A percentile compares a stretch with the other conserved stretches of the same genome.
phyloP scores from a whole-genome alignment of 2,329 filamentous ascomycete genomes.

The Aspergillus sp. region DNA sequence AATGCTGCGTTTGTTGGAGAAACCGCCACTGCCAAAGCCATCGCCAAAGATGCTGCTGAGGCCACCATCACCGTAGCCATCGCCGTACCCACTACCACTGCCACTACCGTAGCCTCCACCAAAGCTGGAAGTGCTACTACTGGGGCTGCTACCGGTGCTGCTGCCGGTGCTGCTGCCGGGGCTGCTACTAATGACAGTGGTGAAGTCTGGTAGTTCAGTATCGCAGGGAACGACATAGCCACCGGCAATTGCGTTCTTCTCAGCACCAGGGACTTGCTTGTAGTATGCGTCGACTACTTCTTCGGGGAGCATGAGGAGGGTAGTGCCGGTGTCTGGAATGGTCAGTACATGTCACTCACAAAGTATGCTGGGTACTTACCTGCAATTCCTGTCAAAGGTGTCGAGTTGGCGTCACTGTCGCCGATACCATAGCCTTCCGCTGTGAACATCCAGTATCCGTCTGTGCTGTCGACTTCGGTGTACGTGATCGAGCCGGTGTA shows the following conservation, averaged over 20 bases:
- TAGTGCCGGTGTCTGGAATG: conserved; percentile 58
- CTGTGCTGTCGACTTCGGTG: conserved; percentile 47
- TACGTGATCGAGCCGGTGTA: conserved; percentile 55
- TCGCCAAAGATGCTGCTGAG: not conserved
- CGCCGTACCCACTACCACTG: no score
- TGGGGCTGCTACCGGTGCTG: not conserved
- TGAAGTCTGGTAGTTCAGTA: conserved; percentile 48
- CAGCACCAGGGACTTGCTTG: conserved; percentile 47
- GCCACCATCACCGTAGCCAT: no score
- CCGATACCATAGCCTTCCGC: conserved; percentile 53
- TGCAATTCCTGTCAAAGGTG: conserved; percentile 51
- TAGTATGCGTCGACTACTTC: conserved; percentile 55
- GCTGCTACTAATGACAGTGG: conserved; percentile 36
- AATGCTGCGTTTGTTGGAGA: not conserved
- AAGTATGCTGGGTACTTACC: conserved; percentile 13
- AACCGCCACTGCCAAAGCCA: not conserved
- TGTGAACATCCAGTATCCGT: conserved; percentile 60
- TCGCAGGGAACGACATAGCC: conserved; percentile 52
- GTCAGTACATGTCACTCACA: not conserved
- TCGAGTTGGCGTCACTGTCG: conserved; percentile 28
- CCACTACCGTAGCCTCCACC: not conserved
- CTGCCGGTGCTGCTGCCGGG: not conserved
- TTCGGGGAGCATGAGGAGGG: conserved; percentile 55
- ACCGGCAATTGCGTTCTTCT: conserved; percentile 42
- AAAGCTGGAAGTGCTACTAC: not conserved